Percentiles rank a stretch among this genome's conserved stretches.
Conservation (phyloP, 2,329 filamentous ascomycete genomes). For the Stenocarpella maydis region DNA sequence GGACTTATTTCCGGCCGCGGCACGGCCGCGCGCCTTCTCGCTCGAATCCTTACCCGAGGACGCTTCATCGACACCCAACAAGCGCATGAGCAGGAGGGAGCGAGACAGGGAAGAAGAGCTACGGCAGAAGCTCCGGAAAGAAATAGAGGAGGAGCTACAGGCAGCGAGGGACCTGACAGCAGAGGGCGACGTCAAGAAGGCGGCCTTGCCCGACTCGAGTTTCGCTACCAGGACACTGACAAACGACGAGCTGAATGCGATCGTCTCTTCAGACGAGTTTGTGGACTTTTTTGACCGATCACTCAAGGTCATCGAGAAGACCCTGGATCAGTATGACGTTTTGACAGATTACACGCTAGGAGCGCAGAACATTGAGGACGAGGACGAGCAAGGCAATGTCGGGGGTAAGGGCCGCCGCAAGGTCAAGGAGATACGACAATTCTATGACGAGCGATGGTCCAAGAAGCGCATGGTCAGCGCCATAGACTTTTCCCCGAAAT, state of each 20-base stretch:
- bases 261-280: conserved; percentile 92
- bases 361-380: conserved; percentile 78
- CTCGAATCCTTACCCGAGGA: conserved; percentile 70
- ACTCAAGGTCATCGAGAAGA: conserved; percentile 95
- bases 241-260: conserved; percentile 85
- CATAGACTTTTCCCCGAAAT: conserved; percentile 95
- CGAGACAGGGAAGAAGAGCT: conserved; percentile 89
- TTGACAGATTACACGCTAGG: conserved; percentile 92
- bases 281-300: conserved; percentile 94
- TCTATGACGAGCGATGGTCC: conserved; percentile 94
- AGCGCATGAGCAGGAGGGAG: conserved; percentile 80
- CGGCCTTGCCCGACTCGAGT: conserved; percentile 56
- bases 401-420: conserved; percentile 76
- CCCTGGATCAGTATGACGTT: conserved; percentile 95
- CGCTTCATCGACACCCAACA: conserved; percentile 68
- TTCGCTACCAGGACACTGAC: conserved; percentile 85
- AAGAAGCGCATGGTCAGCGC: conserved; percentile 98
- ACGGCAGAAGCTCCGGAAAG: conserved; percentile 80
- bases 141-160: conserved; percentile 92
- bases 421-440: conserved; percentile 88
- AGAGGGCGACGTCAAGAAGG: conserved; percentile 57
- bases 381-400: conserved; percentile 80
- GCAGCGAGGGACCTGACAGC: conserved; percentile 69
- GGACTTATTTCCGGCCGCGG: conserved; percentile 68
- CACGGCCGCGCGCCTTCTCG: conserved; percentile 61